phyloP scores from a whole-genome alignment of 2,329 filamentous ascomycete species.

The Colletotrichum orbiculare region DNA sequence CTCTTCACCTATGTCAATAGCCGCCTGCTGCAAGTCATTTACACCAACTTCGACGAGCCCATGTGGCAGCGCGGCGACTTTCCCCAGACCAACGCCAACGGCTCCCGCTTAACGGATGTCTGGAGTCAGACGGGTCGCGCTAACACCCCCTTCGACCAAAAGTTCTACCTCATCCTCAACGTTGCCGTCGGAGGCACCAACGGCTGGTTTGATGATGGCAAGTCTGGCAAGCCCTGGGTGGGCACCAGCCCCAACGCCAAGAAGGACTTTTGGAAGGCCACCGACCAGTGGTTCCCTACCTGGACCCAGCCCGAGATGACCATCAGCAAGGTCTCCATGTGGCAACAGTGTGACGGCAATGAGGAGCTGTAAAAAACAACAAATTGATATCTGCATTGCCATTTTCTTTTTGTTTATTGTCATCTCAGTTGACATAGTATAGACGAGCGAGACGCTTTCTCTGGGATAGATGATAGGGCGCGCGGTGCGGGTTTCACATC shows the following conservation, averaged over 20 bases:
- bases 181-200: conserved; percentile 82
- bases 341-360: conserved; percentile 74
- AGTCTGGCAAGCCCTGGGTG: conserved; percentile 81
- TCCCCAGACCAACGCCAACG: conserved; percentile 71
- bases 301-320: conserved; percentile 78
- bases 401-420: neutral
- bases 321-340: conserved; percentile 76
- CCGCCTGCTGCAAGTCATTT: conserved; percentile 82
- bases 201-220: conserved; percentile 84
- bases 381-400: neutral
- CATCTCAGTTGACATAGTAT: conserved; percentile 23
- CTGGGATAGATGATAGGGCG: conserved; percentile 30
- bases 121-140: conserved; percentile 71
- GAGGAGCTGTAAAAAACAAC: conserved; percentile 57
- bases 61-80: conserved; percentile 79
- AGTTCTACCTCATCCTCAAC: conserved; percentile 82
- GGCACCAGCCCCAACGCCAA: conserved; percentile 74
- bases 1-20: conserved; percentile 88
- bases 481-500: conserved; percentile 22
- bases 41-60: conserved; percentile 76
- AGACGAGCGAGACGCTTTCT: conserved; percentile 25
- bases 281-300: conserved; percentile 74
- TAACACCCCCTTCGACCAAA: conserved; percentile 79
- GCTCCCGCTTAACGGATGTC: conserved; percentile 70
- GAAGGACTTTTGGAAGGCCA: conserved; percentile 81